Evolutionary conservation across 495 filamentous ascomycete species (phyloP).

Genomic region (Penicillium nucicola): DNA sequence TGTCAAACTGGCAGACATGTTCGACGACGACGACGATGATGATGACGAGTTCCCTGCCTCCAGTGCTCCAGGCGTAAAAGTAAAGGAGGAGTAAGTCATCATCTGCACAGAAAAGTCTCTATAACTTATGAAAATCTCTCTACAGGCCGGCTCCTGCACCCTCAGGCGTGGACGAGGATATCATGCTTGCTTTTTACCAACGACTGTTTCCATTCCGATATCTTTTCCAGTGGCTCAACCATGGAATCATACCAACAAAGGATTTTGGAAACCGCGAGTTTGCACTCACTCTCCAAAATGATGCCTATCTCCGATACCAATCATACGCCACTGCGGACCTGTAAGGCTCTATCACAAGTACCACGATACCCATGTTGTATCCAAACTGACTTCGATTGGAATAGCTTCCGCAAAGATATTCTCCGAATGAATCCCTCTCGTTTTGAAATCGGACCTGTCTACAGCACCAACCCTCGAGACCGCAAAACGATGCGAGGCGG

Average conservation of each 20-base stretch:
- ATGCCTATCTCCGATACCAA: slow-evolving; percentile 89
- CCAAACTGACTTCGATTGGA: slow-evolving; percentile 2
- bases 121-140: not conserved
- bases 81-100: slow-evolving; percentile 37
- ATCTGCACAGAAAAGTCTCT: not conserved
- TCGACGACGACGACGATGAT: slow-evolving; percentile 71
- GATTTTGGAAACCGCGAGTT: slow-evolving; percentile 96
- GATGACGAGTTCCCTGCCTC: slow-evolving; percentile 74
- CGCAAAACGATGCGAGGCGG: slow-evolving; percentile 71
- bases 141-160: slow-evolving; percentile 25
- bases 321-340: slow-evolving; percentile 82
- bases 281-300: slow-evolving; percentile 84
- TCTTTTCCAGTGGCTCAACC: slow-evolving; percentile 97
- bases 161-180: slow-evolving; percentile 66
- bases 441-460: slow-evolving; percentile 97
- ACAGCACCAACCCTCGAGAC: slow-evolving; percentile 88
- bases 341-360: slow-evolving; percentile 44
- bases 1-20: slow-evolving; percentile 78
- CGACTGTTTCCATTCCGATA: slow-evolving; percentile 93
- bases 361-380: not conserved
- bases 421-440: slow-evolving; percentile 81
- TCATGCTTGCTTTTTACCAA: slow-evolving; percentile 90
- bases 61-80: slow-evolving; percentile 43
- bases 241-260: slow-evolving; percentile 76
- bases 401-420: slow-evolving; percentile 85